phyloP scores from a whole-genome alignment of 129 eudicot species.

The Logfia minima region DNA sequence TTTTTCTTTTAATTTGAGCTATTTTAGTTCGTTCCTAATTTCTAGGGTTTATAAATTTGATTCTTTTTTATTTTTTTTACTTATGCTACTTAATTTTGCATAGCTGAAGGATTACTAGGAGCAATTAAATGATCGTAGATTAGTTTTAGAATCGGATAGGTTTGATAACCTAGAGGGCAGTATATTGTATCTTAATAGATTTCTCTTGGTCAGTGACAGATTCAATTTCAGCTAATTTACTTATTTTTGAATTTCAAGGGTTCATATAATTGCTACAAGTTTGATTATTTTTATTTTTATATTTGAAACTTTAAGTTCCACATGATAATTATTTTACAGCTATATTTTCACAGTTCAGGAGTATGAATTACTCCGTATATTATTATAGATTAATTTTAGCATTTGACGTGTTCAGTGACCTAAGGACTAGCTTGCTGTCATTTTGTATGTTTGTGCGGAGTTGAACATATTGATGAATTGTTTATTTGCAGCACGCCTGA shows the following conservation, averaged over 20 bases:
- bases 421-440: neutral
- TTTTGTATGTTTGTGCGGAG: neutral
- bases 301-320: neutral
- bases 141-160: neutral
- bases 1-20: neutral
- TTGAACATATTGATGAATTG: neutral
- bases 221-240: neutral
- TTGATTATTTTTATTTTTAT: too few relatives aligned
- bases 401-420: neutral
- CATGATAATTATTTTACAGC: neutral
- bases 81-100: too few relatives aligned
- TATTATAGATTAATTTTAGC: neutral
- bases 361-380: neutral
- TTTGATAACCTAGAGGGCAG: neutral
- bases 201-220: neutral
- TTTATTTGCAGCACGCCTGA: conserved; percentile 82
- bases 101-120: too few relatives aligned
- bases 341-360: neutral
- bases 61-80: too few relatives aligned
- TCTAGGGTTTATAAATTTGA: conserved; percentile 27
- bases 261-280: neutral
- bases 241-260: neutral
- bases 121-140: too few relatives aligned
- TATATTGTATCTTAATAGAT: neutral
- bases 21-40: neutral